These are phyloP conservation scores for Pyrenochaeta sp. DNA, from an alignment of 2,329 filamentous ascomycete species.

Conservation along the genomic window DNA sequence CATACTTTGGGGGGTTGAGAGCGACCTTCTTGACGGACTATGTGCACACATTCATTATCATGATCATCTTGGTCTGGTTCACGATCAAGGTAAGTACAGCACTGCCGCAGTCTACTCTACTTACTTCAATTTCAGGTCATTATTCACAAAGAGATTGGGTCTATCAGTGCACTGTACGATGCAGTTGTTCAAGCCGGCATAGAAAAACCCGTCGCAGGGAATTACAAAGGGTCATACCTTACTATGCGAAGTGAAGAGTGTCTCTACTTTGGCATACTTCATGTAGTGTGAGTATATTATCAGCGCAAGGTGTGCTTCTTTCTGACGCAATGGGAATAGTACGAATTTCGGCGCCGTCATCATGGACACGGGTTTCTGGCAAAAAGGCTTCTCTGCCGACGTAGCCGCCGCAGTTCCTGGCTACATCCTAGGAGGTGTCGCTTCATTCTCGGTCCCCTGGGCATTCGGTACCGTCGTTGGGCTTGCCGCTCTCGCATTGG, in stretches of 20 bases:
- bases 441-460: conserved; percentile 65
- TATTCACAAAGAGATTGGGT: conserved; percentile 54
- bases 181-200: conserved; percentile 56
- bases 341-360: conserved; percentile 64
- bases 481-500: conserved; percentile 58
- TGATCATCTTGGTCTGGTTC: conserved; percentile 62
- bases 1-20: conserved; percentile 23
- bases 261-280: conserved; percentile 61
- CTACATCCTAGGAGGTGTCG: conserved; percentile 61
- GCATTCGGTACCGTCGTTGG: conserved; percentile 62
- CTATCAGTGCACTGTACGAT: conserved; percentile 59
- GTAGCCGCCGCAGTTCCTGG: conserved; percentile 58
- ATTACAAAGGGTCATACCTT: conserved; percentile 63
- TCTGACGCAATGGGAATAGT: conserved; percentile 33
- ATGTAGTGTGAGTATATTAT: conserved; percentile 20
- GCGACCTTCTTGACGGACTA: conserved; percentile 59
- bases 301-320: neutral
- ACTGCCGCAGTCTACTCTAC: conserved; percentile 1
- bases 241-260: conserved; percentile 65
- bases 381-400: conserved; percentile 61
- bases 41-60: conserved; percentile 64
- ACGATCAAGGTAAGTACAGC: conserved; percentile 57
- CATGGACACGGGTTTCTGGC: conserved; percentile 64
- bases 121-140: neutral
- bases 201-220: conserved; percentile 59